Evolutionary conservation across 768 basidiomycete genomes (phyloP), one percentile per base, ranked within the genome.

Genomic region (Lactarius hatsudake): DNA sequence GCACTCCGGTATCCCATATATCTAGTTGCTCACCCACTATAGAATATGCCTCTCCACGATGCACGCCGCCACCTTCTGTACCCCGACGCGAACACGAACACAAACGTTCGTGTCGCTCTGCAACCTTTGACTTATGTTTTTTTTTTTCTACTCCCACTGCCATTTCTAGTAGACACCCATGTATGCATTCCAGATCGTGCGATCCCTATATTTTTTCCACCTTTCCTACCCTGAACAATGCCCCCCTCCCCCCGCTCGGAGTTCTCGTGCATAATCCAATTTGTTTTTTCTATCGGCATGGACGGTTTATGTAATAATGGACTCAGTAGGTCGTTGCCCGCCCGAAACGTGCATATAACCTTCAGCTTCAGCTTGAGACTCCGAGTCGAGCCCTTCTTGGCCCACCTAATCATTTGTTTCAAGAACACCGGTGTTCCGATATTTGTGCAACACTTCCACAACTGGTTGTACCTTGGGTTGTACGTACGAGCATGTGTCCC

Each of bases 91-190:
- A 34, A 9, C 32, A 34, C 8, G 32, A 34, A 34, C 32, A 43
- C n/a, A n/a, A 42, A n/a, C 38, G 20, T 53, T 26, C 28, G 23
- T 54, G 12, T 38, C 36, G 34, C 57, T 26, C 34, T 51, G 57
- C 45, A 59, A 38, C 34, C 32, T 23, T 58, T 43, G 20, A 23
- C 32, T 38, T 51, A 51, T 51, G 23, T 8, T 18, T 64, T 56
- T 36, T 64, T 56, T 36, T 43, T 28, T 53, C 15, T 26, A 34
- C 36, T 36, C 20, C 32, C 53, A 32, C 13, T 45, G 43, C 30
- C 63, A 64, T 48, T 64, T 8, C 56, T 58, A 64, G 62, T 58
- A 64, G 62, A 63, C 54, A 32, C 26, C 38, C 53, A 38, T 62
- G 61, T 62, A 63, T 55, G 53, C 54, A 63, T 43, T 36, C 30